These are phyloP conservation scores for Trichoderma erinaceum DNA, from an alignment of 495 filamentous ascomycete genomes.

Conservation along the genomic window DNA sequence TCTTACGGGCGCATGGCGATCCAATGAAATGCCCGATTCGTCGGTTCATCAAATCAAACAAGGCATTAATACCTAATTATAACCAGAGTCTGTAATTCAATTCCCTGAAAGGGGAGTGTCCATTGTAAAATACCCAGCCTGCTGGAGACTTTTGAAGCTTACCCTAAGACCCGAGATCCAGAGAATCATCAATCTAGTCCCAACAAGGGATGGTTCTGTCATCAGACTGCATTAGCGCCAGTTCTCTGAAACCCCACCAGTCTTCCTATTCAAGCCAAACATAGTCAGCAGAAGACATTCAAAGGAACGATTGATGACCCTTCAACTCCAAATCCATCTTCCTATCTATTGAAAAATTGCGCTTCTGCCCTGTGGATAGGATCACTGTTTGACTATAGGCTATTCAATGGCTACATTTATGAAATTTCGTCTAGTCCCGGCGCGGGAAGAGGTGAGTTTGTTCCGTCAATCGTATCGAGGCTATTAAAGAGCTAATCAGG, in stretches of 20 bases:
- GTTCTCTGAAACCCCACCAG: neutral
- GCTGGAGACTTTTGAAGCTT: neutral
- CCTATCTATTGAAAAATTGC: neutral
- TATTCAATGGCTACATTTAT: neutral
- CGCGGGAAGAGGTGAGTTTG: constrained; percentile 8
- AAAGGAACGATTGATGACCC: neutral
- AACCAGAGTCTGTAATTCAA: too few relatives aligned
- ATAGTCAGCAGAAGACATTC: constrained; percentile 8
- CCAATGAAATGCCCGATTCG: too few relatives aligned
- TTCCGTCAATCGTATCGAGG: neutral
- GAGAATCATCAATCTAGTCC: neutral
- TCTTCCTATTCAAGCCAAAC: neutral
- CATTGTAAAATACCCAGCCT: neutral
- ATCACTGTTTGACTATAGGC: neutral
- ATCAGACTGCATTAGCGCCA: constrained; percentile 6
- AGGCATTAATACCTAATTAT: too few relatives aligned
- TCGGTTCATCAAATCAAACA: too few relatives aligned
- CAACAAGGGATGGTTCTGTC: neutral
- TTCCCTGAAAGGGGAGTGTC: too few relatives aligned
- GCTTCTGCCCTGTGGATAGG: neutral
- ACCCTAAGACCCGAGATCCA: neutral
- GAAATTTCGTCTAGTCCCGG: neutral
- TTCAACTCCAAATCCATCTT: constrained; percentile 2
- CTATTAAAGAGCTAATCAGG: neutral
- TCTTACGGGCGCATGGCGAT: too few relatives aligned